Base-by-base conservation (phyloP, 108 stramenopile species). In the Craspedostauros australis region DNA sequence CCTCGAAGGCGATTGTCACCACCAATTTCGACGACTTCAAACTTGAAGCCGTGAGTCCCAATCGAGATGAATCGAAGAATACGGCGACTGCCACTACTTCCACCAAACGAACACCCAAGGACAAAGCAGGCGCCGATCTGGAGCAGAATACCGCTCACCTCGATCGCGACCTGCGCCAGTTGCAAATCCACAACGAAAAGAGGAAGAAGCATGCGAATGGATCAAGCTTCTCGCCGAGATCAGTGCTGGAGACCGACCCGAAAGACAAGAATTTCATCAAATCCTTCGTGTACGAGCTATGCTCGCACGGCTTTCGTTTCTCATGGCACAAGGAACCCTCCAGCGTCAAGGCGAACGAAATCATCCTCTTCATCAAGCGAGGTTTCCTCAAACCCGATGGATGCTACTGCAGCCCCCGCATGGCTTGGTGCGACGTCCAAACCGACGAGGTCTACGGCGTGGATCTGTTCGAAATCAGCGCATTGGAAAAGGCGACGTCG, bases 401-500 rank as follows among this genome's bases (percentile, higher is more conserved):
- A 5, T 59, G 29, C 18, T 66, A 55, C 44, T 68, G 55, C 18
- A 63, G 50, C 12, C 76, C 76, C 11, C 46, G 50, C 6, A 36
- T 78, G 24, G 66, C 64, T 14, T 68, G 70, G 67, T 39, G 32
- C 25, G 46, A 49, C n/a, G 70, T 50, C 11, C 33, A 46, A 5
- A 51, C 54, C 7, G 49, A n/a, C 6, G 58, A 60, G 26, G 46
- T 22, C 2, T 49, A 53, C 19, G 56, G 61, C 3, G 48, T 80
- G 45, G 50, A 70, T 39, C 28, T 80, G 16, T 75, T 80, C 55
- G 74, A 73, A 26, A 76, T 80, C 49, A 50, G 32, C n/a, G 55
- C 52, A 1, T 41, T 80, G 46, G 68, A 72, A 16, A 68, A 56
- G 20, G 68, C 75, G 14, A 40, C 40, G 1, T 12, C 56, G n/a